These are phyloP conservation scores for Eucalyptus polybractea DNA, from an alignment of 345 rosid genomes.

Conservation along the genomic window DNA sequence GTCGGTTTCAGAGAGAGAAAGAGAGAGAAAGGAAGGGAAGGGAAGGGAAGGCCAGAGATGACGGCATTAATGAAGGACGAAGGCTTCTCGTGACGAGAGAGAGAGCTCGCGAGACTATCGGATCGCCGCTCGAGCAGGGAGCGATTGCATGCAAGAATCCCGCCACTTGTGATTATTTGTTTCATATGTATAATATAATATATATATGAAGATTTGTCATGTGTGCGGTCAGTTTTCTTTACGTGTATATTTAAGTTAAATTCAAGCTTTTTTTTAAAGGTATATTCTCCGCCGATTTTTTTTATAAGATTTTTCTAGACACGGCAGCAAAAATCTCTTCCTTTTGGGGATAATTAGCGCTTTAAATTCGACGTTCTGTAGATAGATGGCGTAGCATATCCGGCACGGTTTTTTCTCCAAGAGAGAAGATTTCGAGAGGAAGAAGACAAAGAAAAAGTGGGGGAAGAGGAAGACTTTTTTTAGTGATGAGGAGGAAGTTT, in stretches of 20 bases:
- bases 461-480: neutral
- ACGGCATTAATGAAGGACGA: neutral
- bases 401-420: too few relatives aligned
- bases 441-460: neutral
- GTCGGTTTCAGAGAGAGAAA: neutral
- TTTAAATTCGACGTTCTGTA: neutral
- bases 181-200: neutral
- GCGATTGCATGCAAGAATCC: constrained; percentile 40
- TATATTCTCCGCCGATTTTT: too few relatives aligned
- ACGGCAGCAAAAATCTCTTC: too few relatives aligned
- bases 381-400: neutral
- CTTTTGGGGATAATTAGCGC: rapidly evolving
- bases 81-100: neutral
- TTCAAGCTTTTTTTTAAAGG: neutral
- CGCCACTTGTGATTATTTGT: constrained; percentile 10
- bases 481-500: neutral
- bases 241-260: neutral
- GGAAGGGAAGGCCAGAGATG: neutral
- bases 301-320: too few relatives aligned
- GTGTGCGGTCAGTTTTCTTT: too few relatives aligned
- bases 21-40: neutral
- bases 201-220: neutral
- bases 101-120: constrained; percentile 31
- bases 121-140: constrained; percentile 38
- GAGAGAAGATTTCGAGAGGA: neutral